Base-by-base conservation (phyloP, 129 eudicot species). In the Arctium minus region DNA sequence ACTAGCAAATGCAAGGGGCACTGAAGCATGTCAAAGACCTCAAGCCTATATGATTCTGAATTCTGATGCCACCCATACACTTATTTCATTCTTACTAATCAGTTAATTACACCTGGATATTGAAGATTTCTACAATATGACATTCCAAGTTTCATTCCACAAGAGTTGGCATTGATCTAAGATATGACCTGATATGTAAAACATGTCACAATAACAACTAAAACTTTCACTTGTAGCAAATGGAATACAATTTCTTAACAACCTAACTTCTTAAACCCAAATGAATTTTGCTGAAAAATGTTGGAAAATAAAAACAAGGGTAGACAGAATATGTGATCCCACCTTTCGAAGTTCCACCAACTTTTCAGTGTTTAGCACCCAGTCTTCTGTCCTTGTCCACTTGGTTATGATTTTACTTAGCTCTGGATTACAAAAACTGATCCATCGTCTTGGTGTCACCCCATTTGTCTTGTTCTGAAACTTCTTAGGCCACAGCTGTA, bases 381-480 rank as follows among this genome's bases (percentile, higher is more conserved):
- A 94, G 32, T 94, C 97, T 30, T 89, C 92, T 82, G 98, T 79
- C 73, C 94, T 88, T 18, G 89, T 94, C 96, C 97, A 92, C 94
- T 94, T 94, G 83, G 90, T 89, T 85, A 94, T 88, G 10, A 94
- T 89, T 79, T 87, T 84, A 88, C 98, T 89, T 56, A 94, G 87
- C 80, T 87, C 96, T 8, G 98, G 96, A 82, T 94, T 94, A 82
- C 98, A 94, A 39, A 94, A 94, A 75, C 91, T 79, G 79, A 94
- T 86, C 98, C 98, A 94, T 86, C 98, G 85, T 86, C 97, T 89
- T 29, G 98, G 97, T 53, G 98, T 94, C 82, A 94, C 98, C 22
- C 98, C 98, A 81, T 94, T 94, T 13, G 98, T 92, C 87, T 94
- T 94, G 80, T 94, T 94, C 75, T 94, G 98, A 79, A 94, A 94